Evolutionary conservation across 441 rosid genomes (phyloP).

Genomic region (Rhodomyrtus psidioides): DNA sequence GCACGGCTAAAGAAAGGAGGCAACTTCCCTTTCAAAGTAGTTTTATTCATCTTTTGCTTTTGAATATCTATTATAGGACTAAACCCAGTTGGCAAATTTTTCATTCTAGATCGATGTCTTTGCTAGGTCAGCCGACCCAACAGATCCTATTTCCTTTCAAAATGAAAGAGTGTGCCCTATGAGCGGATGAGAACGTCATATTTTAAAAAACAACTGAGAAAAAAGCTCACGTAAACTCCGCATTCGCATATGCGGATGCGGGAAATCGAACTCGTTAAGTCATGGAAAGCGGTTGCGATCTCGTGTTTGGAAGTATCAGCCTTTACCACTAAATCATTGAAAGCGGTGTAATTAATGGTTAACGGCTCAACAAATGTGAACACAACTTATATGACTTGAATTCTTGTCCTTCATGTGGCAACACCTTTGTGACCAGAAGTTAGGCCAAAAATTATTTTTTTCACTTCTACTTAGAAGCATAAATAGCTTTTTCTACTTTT

Average conservation of each 20-base stretch:
- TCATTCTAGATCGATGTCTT: not conserved
- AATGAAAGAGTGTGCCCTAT: not conserved
- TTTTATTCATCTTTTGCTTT: not conserved
- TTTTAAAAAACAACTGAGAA: not conserved
- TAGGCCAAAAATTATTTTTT: too few relatives aligned
- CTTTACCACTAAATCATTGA: not conserved
- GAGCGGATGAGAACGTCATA: not conserved
- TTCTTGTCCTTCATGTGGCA: too few relatives aligned
- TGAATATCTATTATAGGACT: not conserved
- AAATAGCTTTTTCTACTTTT: too few relatives aligned
- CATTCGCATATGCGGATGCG: not conserved
- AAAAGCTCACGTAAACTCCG: not conserved
- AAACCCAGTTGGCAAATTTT: not conserved
- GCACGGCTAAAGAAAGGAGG: too few relatives aligned
- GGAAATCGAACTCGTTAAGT: not conserved
- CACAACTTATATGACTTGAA: too few relatives aligned
- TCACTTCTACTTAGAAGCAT: too few relatives aligned
- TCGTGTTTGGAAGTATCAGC: not conserved
- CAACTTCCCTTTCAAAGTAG: too few relatives aligned
- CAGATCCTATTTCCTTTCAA: not conserved
- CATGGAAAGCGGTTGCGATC: not conserved
- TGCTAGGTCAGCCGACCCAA: not conserved
- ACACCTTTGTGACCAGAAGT: too few relatives aligned
- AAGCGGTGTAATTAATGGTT: not conserved
- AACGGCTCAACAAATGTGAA: too few relatives aligned